Conservation (phyloP, 345 rosid genomes). For the Populus nigra region DNA sequence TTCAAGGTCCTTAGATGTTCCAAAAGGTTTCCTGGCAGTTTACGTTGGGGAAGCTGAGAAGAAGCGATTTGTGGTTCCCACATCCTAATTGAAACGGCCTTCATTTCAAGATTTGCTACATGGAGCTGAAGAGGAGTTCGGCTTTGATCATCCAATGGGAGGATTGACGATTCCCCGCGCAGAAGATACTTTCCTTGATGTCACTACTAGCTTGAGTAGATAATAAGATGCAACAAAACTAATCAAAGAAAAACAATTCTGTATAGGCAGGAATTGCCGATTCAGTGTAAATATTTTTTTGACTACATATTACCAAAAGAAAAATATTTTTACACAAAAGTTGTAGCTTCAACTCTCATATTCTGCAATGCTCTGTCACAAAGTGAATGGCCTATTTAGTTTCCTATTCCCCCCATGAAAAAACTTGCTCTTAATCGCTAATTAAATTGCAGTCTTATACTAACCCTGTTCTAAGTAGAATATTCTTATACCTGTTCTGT, state of each 20-base stretch:
- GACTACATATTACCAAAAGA: too few relatives aligned
- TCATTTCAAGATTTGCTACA: slow-evolving; percentile 34
- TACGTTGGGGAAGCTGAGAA: background rate
- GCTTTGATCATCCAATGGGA: slow-evolving; percentile 14
- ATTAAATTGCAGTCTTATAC: too few relatives aligned
- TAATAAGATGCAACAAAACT: background rate
- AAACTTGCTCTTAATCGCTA: background rate
- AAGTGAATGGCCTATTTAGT: background rate
- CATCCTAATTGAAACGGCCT: slow-evolving; percentile 13
- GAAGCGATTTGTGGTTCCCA: background rate
- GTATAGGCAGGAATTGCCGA: too few relatives aligned
- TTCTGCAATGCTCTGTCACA: background rate
- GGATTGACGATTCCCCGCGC: slow-evolving; percentile 8
- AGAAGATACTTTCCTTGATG: background rate
- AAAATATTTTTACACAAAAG: too few relatives aligned
- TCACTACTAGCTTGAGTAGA: background rate
- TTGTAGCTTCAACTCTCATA: too few relatives aligned
- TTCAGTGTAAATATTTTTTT: too few relatives aligned
- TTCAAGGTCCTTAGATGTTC: background rate
- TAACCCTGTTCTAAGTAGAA: background rate
- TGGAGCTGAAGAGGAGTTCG: slow-evolving; percentile 18
- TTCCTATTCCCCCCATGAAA: background rate
- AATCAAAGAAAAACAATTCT: too few relatives aligned
- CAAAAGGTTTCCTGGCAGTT: slow-evolving; percentile 26
- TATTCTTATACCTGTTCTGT: background rate